Evolutionary conservation across 208 protist genomes (phyloP).

Genomic region (Wallacemonas sp.): DNA sequence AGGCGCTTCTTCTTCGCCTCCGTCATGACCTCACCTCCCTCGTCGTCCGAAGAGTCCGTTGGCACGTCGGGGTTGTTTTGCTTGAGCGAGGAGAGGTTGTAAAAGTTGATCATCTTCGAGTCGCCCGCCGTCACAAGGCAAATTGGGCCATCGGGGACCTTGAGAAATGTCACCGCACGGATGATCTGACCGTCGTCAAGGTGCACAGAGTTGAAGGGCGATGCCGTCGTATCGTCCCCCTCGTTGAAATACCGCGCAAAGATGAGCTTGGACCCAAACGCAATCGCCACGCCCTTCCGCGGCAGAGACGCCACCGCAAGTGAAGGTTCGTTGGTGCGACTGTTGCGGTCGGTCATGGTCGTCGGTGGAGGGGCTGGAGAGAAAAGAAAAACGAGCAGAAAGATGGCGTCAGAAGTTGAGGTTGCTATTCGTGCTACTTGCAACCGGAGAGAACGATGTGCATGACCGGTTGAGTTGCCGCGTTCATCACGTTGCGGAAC

Average conservation of each 20-base stretch:
- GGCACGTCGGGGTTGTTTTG: slow-evolving; percentile 29
- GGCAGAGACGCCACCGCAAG: slow-evolving; percentile 42
- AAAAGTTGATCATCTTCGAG: slow-evolving; percentile 77
- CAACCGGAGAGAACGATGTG: too few relatives aligned
- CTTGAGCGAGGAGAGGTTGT: slow-evolving; percentile 50
- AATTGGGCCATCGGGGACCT: slow-evolving; percentile 53
- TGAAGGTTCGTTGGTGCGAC: slow-evolving; percentile 27
- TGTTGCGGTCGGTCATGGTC: slow-evolving; percentile 7
- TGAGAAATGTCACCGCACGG: slow-evolving; percentile 58
- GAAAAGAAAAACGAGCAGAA: background rate
- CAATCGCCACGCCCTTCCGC: slow-evolving; percentile 48
- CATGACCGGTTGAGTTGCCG: too few relatives aligned
- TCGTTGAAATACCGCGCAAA: slow-evolving; percentile 42
- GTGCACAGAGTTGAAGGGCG: slow-evolving; percentile 38
- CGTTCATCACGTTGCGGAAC: too few relatives aligned
- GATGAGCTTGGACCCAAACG: slow-evolving; percentile 53
- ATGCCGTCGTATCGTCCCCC: slow-evolving; percentile 12
- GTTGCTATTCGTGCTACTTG: too few relatives aligned
- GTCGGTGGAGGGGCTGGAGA: too few relatives aligned
- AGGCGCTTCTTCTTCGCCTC: slow-evolving; percentile 12
- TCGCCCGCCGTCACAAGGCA: slow-evolving; percentile 79
- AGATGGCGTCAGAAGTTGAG: too few relatives aligned
- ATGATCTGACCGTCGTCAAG: slow-evolving; percentile 77
- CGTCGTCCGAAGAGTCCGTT: slow-evolving; percentile 22
- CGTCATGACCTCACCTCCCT: slow-evolving; percentile 1